phyloP scores from a whole-genome alignment of 176 grass and related monocot genomes.

The Canna indica region DNA sequence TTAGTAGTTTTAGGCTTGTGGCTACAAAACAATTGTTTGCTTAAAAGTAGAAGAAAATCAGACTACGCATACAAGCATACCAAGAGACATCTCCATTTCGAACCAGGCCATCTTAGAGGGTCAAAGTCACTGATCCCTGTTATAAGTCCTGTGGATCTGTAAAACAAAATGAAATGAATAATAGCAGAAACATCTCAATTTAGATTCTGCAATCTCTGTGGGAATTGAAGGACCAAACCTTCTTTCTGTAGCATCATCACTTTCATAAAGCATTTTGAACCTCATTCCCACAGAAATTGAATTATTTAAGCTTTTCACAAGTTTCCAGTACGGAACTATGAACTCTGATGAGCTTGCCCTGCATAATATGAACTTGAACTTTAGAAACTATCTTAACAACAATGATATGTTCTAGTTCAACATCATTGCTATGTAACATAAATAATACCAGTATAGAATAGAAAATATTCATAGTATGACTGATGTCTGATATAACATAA shows the following conservation, averaged over 20 bases:
- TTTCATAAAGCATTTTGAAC: conserved; percentile 62
- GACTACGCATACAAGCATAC: conserved; percentile 35
- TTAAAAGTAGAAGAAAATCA: neutral
- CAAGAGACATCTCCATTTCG: conserved; percentile 86
- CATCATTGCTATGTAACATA: neutral
- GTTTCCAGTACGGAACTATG: conserved; percentile 67
- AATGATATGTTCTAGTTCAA: neutral
- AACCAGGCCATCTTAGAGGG: conserved; percentile 72
- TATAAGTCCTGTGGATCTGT: conserved; percentile 68
- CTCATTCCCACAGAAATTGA: conserved; percentile 60
- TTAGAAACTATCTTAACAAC: conserved; percentile 1
- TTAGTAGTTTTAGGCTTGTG: neutral
- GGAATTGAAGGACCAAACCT: conserved; percentile 30
- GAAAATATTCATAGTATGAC: too few species aligned
- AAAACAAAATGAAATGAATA: conserved; percentile 8
- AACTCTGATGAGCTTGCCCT: conserved; percentile 75
- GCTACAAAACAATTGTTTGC: neutral
- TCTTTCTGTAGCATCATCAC: conserved; percentile 72
- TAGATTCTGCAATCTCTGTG: neutral
- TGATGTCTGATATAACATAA: too few species aligned
- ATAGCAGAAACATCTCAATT: neutral
- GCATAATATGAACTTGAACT: neutral
- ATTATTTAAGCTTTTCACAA: conserved; percentile 44
- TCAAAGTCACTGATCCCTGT: conserved; percentile 71
- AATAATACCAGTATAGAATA: neutral